Conservation (phyloP, 2,329 filamentous ascomycete species). For the Fusarium euwallaceae region DNA sequence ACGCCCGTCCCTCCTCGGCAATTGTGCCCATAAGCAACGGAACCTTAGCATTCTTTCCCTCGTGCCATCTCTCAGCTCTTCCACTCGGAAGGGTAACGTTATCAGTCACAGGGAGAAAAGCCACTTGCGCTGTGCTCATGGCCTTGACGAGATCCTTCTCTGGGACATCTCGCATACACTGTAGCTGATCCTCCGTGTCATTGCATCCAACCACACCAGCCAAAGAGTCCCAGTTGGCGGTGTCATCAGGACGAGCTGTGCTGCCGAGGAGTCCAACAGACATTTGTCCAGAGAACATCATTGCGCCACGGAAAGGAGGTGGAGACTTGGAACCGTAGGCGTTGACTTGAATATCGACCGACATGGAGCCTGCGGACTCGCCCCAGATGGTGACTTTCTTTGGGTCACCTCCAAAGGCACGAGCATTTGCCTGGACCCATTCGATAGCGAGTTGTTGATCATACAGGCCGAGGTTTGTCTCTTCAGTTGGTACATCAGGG, state of each 20-base stretch:
- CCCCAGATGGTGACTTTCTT: conserved; percentile 47
- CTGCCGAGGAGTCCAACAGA: conserved; percentile 41
- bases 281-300: conserved; percentile 48
- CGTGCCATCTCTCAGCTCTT: conserved; percentile 38
- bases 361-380: conserved; percentile 50
- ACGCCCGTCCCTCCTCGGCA: conserved; percentile 40
- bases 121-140: conserved; percentile 8
- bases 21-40: conserved; percentile 45
- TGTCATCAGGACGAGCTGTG: conserved; percentile 9
- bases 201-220: conserved; percentile 34
- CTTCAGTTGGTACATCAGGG: conserved; percentile 52
- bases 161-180: conserved; percentile 40
- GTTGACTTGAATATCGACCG: conserved; percentile 47
- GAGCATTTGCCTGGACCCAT: conserved; percentile 46
- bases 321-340: conserved; percentile 24
- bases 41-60: conserved; percentile 31
- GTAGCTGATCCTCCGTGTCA: conserved; percentile 11
- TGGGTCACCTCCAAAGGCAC: conserved; percentile 46
- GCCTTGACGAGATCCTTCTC: conserved; percentile 29
- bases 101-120: conserved; percentile 36
- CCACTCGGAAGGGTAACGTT: conserved; percentile 30
- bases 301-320: conserved; percentile 43
- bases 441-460: conserved; percentile 47
- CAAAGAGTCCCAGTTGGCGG: conserved; percentile 30
- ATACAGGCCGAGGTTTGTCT: conserved; percentile 49